A percentile compares a stretch with the other conserved stretches of the same genome.
These are phyloP conservation scores for Plasmodium relictum DNA, from an alignment of 169 alveolate genomes.

Conservation along the genomic window DNA sequence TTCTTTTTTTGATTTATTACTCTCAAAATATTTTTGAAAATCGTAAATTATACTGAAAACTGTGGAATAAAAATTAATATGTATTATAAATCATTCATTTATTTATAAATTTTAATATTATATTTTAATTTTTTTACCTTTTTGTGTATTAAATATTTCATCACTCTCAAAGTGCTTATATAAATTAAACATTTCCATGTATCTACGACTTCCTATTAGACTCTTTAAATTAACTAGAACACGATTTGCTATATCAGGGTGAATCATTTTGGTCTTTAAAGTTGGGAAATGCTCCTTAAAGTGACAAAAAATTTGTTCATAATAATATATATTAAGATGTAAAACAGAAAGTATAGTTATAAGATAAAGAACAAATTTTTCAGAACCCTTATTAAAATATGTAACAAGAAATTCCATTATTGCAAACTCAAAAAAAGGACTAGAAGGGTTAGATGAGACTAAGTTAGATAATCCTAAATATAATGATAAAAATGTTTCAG, in stretches of 20 bases:
- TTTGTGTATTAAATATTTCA: conserved; percentile 11
- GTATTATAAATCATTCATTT: background rate
- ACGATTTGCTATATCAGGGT: conserved; percentile 36
- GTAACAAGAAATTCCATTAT: conserved; percentile 49
- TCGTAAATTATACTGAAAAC: conserved; percentile 26
- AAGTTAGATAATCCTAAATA: conserved; percentile 70
- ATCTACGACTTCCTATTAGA: conserved; percentile 22
- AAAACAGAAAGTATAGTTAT: conserved; percentile 49
- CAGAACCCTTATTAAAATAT: conserved; percentile 61
- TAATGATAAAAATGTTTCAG: conserved; percentile 77
- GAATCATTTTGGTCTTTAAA: conserved; percentile 42
- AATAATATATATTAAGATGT: conserved; percentile 47
- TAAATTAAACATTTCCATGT: conserved; percentile 8
- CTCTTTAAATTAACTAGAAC: conserved; percentile 2
- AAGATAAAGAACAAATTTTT: conserved; percentile 46
- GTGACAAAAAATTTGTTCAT: conserved; percentile 68
- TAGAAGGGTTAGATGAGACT: conserved; percentile 71
- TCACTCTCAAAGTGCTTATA: conserved; percentile 16
- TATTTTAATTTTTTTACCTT: conserved; percentile 22
- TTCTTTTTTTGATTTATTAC: background rate
- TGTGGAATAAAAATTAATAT: conserved; percentile 11
- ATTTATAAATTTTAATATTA: background rate
- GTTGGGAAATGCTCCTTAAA: conserved; percentile 20
- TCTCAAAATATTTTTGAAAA: conserved; percentile 3
- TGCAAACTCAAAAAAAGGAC: conserved; percentile 76